Evolutionary conservation across 345 rosid genomes (phyloP).

Genomic region (Jatropha curcas): DNA sequence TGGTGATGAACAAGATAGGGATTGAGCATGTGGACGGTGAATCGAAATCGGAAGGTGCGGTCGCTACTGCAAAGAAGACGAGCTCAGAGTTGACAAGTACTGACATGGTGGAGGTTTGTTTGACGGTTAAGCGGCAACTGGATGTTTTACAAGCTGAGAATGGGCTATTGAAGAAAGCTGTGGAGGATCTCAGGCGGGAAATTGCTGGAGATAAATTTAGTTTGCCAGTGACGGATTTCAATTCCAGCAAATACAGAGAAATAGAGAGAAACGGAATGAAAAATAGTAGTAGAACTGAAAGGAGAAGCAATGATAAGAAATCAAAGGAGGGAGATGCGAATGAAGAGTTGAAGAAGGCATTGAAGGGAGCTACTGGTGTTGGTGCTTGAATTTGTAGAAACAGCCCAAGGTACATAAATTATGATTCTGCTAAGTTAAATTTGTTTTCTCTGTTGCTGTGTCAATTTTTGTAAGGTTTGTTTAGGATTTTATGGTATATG

Average conservation of each 20-base stretch:
- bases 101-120: conserved; percentile 56
- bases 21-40: conserved; percentile 68
- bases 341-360: conserved; percentile 72
- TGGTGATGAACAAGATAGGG: conserved; percentile 87
- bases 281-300: conserved; percentile 31
- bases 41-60: conserved; percentile 22
- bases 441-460: not conserved
- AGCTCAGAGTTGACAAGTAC: conserved; percentile 22
- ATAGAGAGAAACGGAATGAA: conserved; percentile 41
- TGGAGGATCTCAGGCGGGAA: conserved; percentile 71
- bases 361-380: conserved; percentile 44
- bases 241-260: conserved; percentile 44
- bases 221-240: conserved; percentile 31
- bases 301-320: conserved; percentile 53
- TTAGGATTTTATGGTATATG: not conserved
- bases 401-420: not conserved
- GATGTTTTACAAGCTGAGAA: conserved; percentile 74
- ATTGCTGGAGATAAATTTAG: conserved; percentile 29
- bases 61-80: not conserved
- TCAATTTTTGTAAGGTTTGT: conserved; percentile 6
- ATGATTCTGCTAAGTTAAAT: not conserved
- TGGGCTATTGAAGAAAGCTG: conserved; percentile 54
- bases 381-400: conserved; percentile 32
- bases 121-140: conserved; percentile 53
- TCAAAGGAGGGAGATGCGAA: conserved; percentile 48